Evolutionary conservation across 805 yeast genomes (phyloP), one percentile per base, ranked within the genome.

Genomic region (Teunomyces aglyptinius): DNA sequence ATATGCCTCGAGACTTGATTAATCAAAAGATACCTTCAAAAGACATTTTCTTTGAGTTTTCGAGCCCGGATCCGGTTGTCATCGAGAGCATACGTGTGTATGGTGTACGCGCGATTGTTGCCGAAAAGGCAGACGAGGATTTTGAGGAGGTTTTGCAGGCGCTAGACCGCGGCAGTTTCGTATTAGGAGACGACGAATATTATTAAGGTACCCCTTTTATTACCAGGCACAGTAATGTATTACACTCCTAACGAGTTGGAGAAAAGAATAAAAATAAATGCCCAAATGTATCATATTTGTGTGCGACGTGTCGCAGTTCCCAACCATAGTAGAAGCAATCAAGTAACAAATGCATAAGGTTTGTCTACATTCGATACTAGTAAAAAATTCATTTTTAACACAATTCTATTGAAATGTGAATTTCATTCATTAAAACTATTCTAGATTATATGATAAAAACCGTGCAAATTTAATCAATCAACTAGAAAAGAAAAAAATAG

Each of bases 1-100:
- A 59, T 46, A 41, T 72, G 6, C 75, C 76, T 2, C 55, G 55
- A 6, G 63, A 66, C 41, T 46, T 71, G 28, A 54, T 71, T 8
- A 70, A 69, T 49, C 50, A 66, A 49, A 56, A 59, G 39, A 53
- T 71, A 24, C 61, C 68, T 7, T 52, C 56, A 5, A 55, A 58
- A 29, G 77, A 71, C 48, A 44, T 72, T 10, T 71, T 63, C 52
- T 22, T 71, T 18, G 65, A 65, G 41, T 48, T 68, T 16, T 11
- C 38, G 40, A 18, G 29, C 44, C 38, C 19, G 15, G 29, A 29
- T 16, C 36, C 28, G 2, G 28, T 29, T 5, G 15, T 18, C 26
- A 41, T 39, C 32, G 53, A 44, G 19, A 54, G 54, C 18, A 32
- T 65, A 26, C 59, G 61, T 46, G 67, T 54, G 1, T 67, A 60